Evolutionary conservation across 1,139 yeast genomes (phyloP), one percentile per base, ranked within the genome.

Genomic region (Chernovozyma aurita): DNA sequence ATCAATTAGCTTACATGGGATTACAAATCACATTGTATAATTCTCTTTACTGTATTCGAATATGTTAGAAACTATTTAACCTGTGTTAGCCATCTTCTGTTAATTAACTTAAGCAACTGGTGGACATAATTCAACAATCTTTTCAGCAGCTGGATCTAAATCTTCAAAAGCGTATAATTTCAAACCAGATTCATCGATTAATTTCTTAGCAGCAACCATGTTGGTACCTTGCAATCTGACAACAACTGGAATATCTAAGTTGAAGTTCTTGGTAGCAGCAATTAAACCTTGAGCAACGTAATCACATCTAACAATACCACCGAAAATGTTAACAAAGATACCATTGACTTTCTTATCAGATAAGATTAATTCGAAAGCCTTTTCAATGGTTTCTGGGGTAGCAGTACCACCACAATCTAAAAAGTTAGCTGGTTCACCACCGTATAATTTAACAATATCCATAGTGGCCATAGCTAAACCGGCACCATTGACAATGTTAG

Each of bases 381-480:
- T 85, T 72, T 90, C 95, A 61, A 92, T 92, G 58, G 98, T 90
- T 69, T 86, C 85, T 50, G 97, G 97, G 50, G 97, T 92, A 53
- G 99, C 98, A 65, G 97, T 95, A 73, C 99, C 99, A 75, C 99
- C 99, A 69, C 97, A 92, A 73, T 92, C 99, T 65, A 92, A 79
- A 78, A 92, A 92, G 77, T 92, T 92, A 50, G 98, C 99, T 55
- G 99, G 99, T 54, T 81, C 87, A 64, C 99, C 99, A 56, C 97
- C 97, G 72, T 88, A 85, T 56, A 94, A 78, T 74, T 94, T 90
- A 74, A 92, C 87, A 63, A 94, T 95, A 68, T 92, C 99, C 97
- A 92, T 90, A 50, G 99, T 92, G 55, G 99, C 98, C 99, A 92
- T 92, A 56, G 99, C 99, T 59, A 92, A 80, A 68, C 99, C 99